A percentile compares a stretch with the other conserved stretches of the same genome.
Evolutionary conservation across 192 early-diverging fungal genomes (phyloP).

Genomic region (Coemansia sp.): DNA sequence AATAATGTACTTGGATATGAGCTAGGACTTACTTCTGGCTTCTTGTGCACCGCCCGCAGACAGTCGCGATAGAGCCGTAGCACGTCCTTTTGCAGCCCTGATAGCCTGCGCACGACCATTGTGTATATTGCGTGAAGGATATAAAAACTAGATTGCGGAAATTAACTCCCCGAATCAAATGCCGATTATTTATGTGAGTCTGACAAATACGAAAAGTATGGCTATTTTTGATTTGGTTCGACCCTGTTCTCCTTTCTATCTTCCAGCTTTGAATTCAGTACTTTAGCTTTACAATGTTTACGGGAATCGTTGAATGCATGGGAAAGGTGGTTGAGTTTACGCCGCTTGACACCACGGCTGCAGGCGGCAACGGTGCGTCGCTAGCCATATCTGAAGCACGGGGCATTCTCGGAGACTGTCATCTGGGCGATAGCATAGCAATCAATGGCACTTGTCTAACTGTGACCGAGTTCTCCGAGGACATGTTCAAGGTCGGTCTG

Average conservation of each 20-base stretch:
- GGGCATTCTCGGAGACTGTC: conserved; percentile 76
- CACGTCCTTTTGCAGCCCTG: conserved; percentile 68
- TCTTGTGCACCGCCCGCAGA: conserved; percentile 62
- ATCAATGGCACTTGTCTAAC: conserved; percentile 96
- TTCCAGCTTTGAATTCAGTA: background rate
- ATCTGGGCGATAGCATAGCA: conserved; percentile 92
- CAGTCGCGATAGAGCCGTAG: conserved; percentile 70
- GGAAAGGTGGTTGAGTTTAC: conserved; percentile 71
- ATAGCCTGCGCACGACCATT: conserved; percentile 48
- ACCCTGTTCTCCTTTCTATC: background rate
- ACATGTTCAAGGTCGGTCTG: conserved; percentile 86
- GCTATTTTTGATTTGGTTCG: background rate
- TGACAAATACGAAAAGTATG: conserved; percentile 5
- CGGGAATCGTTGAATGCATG: conserved; percentile 93
- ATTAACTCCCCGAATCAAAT: conserved; percentile 4
- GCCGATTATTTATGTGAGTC: background rate
- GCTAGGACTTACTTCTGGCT: conserved; percentile 57
- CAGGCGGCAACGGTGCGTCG: conserved; percentile 86
- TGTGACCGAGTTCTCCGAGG: conserved; percentile 85
- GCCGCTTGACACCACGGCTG: conserved; percentile 67
- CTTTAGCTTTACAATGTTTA: conserved; percentile 72
- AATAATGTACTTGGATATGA: too few species aligned
- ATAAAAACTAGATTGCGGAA: background rate
- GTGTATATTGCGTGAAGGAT: background rate
- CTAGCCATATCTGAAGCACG: conserved; percentile 73